A percentile compares a stretch with the other conserved stretches of the same genome.
Evolutionary conservation across 169 alveolate genomes (phyloP).

Genomic region (Babesia ovis): DNA sequence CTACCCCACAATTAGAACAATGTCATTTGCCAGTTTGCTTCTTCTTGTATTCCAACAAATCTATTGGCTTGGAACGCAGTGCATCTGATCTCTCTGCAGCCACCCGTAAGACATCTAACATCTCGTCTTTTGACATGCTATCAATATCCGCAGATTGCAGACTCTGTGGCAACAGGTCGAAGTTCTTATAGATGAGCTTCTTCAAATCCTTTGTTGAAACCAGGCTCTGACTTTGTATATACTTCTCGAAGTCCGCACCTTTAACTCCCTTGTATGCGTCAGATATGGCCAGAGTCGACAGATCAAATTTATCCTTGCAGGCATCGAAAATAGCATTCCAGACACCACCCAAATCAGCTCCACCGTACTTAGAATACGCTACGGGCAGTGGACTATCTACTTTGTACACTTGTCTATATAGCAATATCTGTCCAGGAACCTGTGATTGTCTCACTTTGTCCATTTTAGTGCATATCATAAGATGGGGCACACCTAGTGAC

Average conservation of each 20-base stretch:
- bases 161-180: conserved; percentile 64
- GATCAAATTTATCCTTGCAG: conserved; percentile 45
- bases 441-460: conserved; percentile 58
- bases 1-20: neutral
- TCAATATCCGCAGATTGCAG: conserved; percentile 47
- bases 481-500: conserved; percentile 33
- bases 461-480: conserved; percentile 60
- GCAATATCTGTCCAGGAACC: conserved; percentile 58
- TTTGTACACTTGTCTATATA: conserved; percentile 46
- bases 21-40: conserved; percentile 18
- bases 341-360: conserved; percentile 59
- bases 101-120: conserved; percentile 49
- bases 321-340: conserved; percentile 68
- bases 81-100: conserved; percentile 56
- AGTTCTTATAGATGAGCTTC: conserved; percentile 52
- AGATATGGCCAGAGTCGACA: conserved; percentile 26
- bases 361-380: conserved; percentile 60
- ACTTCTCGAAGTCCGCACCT: conserved; percentile 46
- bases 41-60: conserved; percentile 52
- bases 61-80: conserved; percentile 55
- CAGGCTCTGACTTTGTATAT: conserved; percentile 44
- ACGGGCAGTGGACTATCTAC: conserved; percentile 57
- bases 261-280: conserved; percentile 40
- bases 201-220: conserved; percentile 56
- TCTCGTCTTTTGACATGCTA: conserved; percentile 47